A percentile compares a stretch with the other conserved stretches of the same genome.
phyloP scores from a whole-genome alignment of 768 basidiomycete genomes.

The Piloderma croceum region DNA sequence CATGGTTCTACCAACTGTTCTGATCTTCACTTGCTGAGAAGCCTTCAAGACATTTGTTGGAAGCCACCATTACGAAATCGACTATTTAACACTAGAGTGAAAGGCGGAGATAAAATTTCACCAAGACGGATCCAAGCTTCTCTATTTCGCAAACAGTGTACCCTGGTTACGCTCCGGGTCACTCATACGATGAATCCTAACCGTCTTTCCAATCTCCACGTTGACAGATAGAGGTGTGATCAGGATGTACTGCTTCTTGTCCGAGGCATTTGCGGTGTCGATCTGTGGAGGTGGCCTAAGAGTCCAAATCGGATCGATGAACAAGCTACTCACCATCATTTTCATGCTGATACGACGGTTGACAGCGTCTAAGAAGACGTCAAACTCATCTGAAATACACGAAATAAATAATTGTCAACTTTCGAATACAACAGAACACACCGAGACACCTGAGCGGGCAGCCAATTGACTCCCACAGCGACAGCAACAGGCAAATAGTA shows the following conservation, averaged over 20 bases:
- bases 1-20: too few relatives aligned
- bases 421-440: constrained; percentile 26
- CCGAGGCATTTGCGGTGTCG: constrained; percentile 80
- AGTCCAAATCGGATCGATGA: constrained; percentile 1
- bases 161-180: constrained; percentile 72
- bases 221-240: constrained; percentile 96
- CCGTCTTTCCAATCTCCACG: constrained; percentile 57
- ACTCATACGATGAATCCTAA: constrained; percentile 71
- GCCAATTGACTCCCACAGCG: constrained; percentile 93
- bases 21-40: too few relatives aligned
- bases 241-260: constrained; percentile 88
- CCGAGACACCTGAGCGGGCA: constrained; percentile 92
- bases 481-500: constrained; percentile 88
- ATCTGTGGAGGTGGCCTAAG: constrained; percentile 43
- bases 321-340: constrained; percentile 67
- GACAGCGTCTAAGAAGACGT: constrained; percentile 96
- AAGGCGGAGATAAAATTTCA: too few relatives aligned
- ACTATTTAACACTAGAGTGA: too few relatives aligned
- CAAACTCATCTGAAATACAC: constrained; percentile 74
- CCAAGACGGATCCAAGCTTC: too few relatives aligned
- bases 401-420: constrained; percentile 2
- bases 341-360: constrained; percentile 90
- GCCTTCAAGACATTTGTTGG: too few relatives aligned
- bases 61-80: too few relatives aligned
- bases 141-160: constrained; percentile 33